Conservation (phyloP, 2,329 filamentous ascomycete species). For the Ophiostoma tasmaniense region DNA sequence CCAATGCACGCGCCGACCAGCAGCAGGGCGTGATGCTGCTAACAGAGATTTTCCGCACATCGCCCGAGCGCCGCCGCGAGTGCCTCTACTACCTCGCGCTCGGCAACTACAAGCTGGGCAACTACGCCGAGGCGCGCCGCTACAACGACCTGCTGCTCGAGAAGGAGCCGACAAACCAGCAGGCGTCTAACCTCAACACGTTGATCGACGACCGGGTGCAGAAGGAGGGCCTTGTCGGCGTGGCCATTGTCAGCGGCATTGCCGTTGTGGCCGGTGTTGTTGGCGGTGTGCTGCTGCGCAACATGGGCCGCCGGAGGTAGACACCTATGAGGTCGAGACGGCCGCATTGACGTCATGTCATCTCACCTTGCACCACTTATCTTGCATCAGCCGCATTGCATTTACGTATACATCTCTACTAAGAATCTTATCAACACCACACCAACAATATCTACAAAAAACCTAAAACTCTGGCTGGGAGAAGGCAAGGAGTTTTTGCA, state of each 20-base stretch:
- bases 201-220: slow-evolving; percentile 95
- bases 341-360: not conserved
- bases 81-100: slow-evolving; percentile 97
- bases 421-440: no score
- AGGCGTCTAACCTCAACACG: slow-evolving; percentile 75
- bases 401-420: not conserved
- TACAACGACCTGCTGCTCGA: slow-evolving; percentile 92
- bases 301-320: slow-evolving; percentile 55
- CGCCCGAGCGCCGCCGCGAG: slow-evolving; percentile 87
- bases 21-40: slow-evolving; percentile 90
- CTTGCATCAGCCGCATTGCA: not conserved
- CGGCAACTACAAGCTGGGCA: slow-evolving; percentile 96
- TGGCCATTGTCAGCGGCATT: slow-evolving; percentile 88
- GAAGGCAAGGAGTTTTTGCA: slow-evolving; percentile 1
- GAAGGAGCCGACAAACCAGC: slow-evolving; percentile 83
- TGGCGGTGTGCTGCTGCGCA: slow-evolving; percentile 76
- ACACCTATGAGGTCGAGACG: no score
- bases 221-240: slow-evolving; percentile 86
- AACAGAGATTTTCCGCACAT: slow-evolving; percentile 90
- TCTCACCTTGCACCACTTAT: not conserved
- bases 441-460: not conserved
- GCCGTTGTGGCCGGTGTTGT: slow-evolving; percentile 90
- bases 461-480: not conserved
- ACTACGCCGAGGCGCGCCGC: slow-evolving; percentile 86
- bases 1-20: slow-evolving; percentile 71